Conservation (phyloP, 805 yeast species). For the Blastobotrys muscicola region DNA sequence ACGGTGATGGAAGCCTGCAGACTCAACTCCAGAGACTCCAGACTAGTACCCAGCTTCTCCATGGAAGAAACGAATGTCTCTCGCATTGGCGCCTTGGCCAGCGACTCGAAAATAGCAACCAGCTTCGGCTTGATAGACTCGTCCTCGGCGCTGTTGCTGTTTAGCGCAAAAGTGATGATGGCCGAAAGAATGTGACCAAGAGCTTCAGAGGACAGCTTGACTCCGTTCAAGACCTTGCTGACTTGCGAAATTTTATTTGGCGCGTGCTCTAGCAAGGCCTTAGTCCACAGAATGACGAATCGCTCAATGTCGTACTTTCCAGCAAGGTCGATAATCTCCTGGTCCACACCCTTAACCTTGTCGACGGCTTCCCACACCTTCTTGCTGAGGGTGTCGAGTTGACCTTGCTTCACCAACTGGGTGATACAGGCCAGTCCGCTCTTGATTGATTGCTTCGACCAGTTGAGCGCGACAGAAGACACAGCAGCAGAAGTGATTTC, state of each 20-base stretch:
- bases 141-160: slow-evolving; percentile 1
- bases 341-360: slow-evolving; percentile 15
- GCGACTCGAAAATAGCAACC: neutral
- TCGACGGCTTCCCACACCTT: slow-evolving; percentile 13
- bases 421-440: slow-evolving; percentile 28
- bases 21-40: slow-evolving; percentile 51
- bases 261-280: slow-evolving; percentile 37
- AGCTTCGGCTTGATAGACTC: neutral
- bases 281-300: slow-evolving; percentile 36
- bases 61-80: no score
- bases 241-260: slow-evolving; percentile 22
- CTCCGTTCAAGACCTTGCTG: slow-evolving; percentile 12
- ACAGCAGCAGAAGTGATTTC: slow-evolving; percentile 51
- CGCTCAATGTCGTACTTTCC: slow-evolving; percentile 29
- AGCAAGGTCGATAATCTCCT: slow-evolving; percentile 19
- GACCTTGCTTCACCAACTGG: slow-evolving; percentile 22
- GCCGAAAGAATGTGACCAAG: slow-evolving; percentile 11
- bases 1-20: slow-evolving; percentile 52
- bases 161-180: slow-evolving; percentile 1
- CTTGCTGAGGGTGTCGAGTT: slow-evolving; percentile 12
- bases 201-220: slow-evolving; percentile 13
- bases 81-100: neutral
- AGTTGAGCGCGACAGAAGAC: slow-evolving; percentile 43
- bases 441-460: slow-evolving; percentile 27
- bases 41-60: slow-evolving; percentile 1